Conservation (phyloP, 768 basidiomycete species). For the Termitomyces sp. region DNA sequence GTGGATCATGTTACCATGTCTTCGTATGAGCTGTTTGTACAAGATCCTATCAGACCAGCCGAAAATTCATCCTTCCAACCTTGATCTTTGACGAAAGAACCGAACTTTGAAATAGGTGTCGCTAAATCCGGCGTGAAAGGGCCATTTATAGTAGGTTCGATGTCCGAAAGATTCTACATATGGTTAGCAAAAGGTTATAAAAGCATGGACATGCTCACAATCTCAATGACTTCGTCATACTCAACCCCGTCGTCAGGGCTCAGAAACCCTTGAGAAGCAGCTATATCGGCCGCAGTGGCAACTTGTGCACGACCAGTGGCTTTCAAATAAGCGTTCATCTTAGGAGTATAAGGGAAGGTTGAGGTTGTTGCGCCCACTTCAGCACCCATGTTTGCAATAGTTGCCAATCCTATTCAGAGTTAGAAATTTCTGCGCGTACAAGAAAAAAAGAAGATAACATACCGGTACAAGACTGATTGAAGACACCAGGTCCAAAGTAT, state of each 20-base stretch:
- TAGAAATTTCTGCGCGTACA: neutral
- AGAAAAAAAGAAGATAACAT: conserved; percentile 8
- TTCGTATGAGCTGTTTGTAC: conserved; percentile 98
- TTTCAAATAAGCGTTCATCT: conserved; percentile 85
- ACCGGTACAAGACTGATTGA: conserved; percentile 90
- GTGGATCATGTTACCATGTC: conserved; percentile 60
- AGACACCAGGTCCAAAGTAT: conserved; percentile 93
- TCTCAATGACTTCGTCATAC: conserved; percentile 93
- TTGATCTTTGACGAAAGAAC: conserved; percentile 69
- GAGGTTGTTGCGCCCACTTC: conserved; percentile 99
- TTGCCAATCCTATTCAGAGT: conserved; percentile 63
- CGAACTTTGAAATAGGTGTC: conserved; percentile 89
- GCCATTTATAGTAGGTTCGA: conserved; percentile 93
- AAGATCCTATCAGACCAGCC: conserved; percentile 93
- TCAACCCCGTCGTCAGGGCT: conserved; percentile 80
- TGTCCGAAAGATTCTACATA: conserved; percentile 72
- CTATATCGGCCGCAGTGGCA: conserved; percentile 80
- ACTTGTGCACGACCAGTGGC: conserved; percentile 88
- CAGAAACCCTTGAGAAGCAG: conserved; percentile 74
- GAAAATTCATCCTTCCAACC: conserved; percentile 94
- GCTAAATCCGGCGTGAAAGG: conserved; percentile 97
- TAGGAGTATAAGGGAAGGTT: conserved; percentile 90
- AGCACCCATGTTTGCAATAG: conserved; percentile 98
- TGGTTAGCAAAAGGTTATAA: neutral
- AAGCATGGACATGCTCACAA: conserved; percentile 46